These are phyloP conservation scores for Omphalotus guepiniiformis DNA, from an alignment of 768 basidiomycete species.

Conservation along the genomic window DNA sequence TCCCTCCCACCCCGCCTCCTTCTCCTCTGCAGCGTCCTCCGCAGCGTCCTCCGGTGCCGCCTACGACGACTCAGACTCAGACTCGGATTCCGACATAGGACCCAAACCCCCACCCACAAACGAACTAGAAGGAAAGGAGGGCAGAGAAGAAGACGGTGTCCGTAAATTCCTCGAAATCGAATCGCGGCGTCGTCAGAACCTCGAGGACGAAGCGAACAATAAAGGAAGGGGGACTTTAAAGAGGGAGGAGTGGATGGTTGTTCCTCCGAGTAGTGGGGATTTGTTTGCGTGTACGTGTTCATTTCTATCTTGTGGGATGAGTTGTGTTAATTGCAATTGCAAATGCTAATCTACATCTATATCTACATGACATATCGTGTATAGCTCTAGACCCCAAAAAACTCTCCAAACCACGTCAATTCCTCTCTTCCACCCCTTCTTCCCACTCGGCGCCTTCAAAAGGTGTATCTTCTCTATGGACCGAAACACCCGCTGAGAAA, in stretches of 20 bases:
- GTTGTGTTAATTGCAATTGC: not conserved
- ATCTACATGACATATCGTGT: too few species aligned
- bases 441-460: constrained; percentile 37
- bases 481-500: constrained; percentile 91
- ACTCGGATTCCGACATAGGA: constrained; percentile 78
- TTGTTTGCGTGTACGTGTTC: constrained; percentile 65
- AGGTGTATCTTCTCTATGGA: constrained; percentile 68
- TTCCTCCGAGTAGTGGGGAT: constrained; percentile 81
- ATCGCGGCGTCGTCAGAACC: constrained; percentile 64
- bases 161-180: constrained; percentile 84
- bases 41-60: constrained; percentile 18
- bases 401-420: constrained; percentile 68
- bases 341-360: not conserved
- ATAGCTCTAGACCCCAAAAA: constrained; percentile 86
- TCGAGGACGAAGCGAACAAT: constrained; percentile 70
- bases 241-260: constrained; percentile 98
- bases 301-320: not conserved
- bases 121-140: constrained; percentile 32
- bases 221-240: constrained; percentile 75
- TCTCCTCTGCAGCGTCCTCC: not conserved
- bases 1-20: not conserved
- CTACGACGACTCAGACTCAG: constrained; percentile 39
- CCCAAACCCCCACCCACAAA: constrained; percentile 68
- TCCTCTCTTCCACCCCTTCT: constrained; percentile 56
- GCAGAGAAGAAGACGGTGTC: constrained; percentile 72